Conservation (phyloP, 148 eudicot species). For the Gaultheria prostrata region DNA sequence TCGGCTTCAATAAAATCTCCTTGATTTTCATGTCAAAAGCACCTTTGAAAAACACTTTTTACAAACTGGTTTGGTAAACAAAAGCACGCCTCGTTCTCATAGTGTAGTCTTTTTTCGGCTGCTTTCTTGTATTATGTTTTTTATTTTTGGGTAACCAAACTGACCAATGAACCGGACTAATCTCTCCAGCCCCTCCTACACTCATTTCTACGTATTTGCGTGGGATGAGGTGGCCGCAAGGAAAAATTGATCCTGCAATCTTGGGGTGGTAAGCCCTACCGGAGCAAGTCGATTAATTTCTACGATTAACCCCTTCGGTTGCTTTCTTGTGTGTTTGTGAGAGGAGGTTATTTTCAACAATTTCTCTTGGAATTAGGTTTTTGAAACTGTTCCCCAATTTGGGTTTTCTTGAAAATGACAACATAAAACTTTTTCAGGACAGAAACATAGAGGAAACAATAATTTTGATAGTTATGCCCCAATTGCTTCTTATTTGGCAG, state of each 20-base stretch:
- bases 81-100: background rate
- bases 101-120: background rate
- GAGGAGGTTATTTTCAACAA: background rate
- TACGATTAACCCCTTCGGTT: too few relatives aligned
- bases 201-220: too few relatives aligned
- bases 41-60: background rate
- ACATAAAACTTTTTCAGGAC: too few relatives aligned
- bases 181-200: too few relatives aligned
- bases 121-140: background rate
- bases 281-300: too few relatives aligned
- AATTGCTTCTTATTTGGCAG: slow-evolving; percentile 6
- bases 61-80: background rate
- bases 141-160: too few relatives aligned
- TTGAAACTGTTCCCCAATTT: background rate
- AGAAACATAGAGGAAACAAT: too few relatives aligned
- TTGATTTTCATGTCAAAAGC: background rate
- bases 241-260: too few relatives aligned
- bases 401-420: background rate
- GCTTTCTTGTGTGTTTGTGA: background rate
- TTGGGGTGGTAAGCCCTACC: too few relatives aligned
- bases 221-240: too few relatives aligned
- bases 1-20: background rate
- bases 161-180: too few relatives aligned
- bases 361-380: background rate
- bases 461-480: background rate